Base-by-base conservation (phyloP, 352 stramenopile genomes). In the Hyaloperonospora arabidopsidis region DNA sequence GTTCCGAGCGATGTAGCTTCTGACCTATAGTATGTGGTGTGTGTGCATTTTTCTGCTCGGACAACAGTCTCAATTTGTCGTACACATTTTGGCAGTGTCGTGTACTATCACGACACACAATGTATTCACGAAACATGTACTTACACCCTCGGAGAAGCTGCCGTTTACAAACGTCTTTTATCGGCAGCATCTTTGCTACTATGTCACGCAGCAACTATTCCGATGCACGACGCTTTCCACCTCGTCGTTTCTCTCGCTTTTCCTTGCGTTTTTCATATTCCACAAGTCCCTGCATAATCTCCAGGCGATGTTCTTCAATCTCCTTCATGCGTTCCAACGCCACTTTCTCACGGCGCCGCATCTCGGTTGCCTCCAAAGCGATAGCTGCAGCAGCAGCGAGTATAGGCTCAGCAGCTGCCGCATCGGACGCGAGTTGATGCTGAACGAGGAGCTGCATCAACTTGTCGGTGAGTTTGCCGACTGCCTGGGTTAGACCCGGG, bases 191-290 rank as follows among this genome's bases (percentile, higher is more conserved):
- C 25, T 32, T 32, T 32, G 25, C 25, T 8, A 10, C 8, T 4
- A 32, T 32, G 8, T 32, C 25, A 32, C 25, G 25, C 25, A 32
- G 25, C 8, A 8, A 32, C 25, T 32, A 17, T 17, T 52, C 34
- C 15, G 38, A 19, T 18, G 47, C 21, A 34, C 15, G 40, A 23
- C 17, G 18, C 60, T 57, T 59, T 34, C 17, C 54, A 28, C 32
- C 51, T 25, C 49, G 38, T 7, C 36, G 46, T 18, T 38, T 54
- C 36, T 50, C 53, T 1, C 48, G 49, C 50, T 63, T 22, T 41
- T 84, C 68, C 58, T 86, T 87, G 18, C 77, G 76, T 17, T 83
- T 61, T 40, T 74, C 71, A 59, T 77, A 72, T 43, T 84, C 67
- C 38, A 86, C 23, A 6, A 89, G 63, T 23, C 70, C 76, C 41